Percentiles rank a stretch among this genome's conserved stretches.
These are phyloP conservation scores for Puccinia sorghi DNA, from an alignment of 1,284 basidiomycete species.

Conservation along the genomic window DNA sequence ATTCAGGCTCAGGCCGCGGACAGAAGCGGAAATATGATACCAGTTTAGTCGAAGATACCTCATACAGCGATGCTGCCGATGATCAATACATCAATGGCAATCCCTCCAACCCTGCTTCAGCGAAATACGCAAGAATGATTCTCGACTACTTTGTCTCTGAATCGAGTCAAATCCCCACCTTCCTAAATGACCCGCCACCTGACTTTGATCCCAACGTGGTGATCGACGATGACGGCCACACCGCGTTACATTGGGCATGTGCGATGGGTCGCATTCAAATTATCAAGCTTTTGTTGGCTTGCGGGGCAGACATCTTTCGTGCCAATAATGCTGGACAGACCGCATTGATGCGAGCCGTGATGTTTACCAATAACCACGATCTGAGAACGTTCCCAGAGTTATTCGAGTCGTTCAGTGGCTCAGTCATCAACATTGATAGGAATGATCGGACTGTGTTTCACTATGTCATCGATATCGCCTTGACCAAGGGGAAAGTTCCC, in stretches of 20 bases:
- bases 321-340: conserved; percentile 97
- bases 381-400: conserved; percentile 98
- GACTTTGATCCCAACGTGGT: conserved; percentile 96
- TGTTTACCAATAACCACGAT: conserved; percentile 99
- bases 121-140: conserved; percentile 85
- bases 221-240: conserved; percentile 98
- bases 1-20: conserved; percentile 50
- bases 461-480: conserved; percentile 96
- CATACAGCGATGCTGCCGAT: conserved; percentile 54
- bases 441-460: conserved; percentile 98
- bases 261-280: conserved; percentile 98
- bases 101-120: conserved; percentile 58
- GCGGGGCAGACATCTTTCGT: conserved; percentile 94
- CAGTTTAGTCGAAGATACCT: conserved; percentile 52
- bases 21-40: conserved; percentile 53
- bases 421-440: conserved; percentile 98
- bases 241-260: conserved; percentile 96
- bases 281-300: conserved; percentile 88
- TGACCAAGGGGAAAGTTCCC: conserved; percentile 96
- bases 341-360: conserved; percentile 95
- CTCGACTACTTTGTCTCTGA: conserved; percentile 99
- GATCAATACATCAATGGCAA: conserved; percentile 58
- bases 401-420: conserved; percentile 93
- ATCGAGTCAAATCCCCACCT: conserved; percentile 82
- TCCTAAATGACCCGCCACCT: conserved; percentile 82